These are phyloP conservation scores for Jimgerdemannia flammicorona DNA, from an alignment of 192 early-diverging fungal genomes.

Conservation along the genomic window DNA sequence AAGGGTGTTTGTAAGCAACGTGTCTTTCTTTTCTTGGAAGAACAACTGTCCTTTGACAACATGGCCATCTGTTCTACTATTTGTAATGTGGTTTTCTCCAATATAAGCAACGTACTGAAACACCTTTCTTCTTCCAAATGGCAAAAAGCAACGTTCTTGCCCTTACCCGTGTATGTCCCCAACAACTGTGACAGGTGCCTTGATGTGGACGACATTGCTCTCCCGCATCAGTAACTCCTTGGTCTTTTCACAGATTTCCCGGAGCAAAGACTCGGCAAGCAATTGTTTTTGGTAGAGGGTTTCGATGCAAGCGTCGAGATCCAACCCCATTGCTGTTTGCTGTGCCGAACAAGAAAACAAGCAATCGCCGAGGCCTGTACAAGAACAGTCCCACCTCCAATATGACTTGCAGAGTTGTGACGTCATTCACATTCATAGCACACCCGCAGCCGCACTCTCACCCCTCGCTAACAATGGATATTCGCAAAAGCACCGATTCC, in stretches of 20 bases:
- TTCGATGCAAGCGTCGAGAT: conserved; percentile 80
- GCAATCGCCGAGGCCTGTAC: no score
- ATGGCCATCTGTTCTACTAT: conserved; percentile 9
- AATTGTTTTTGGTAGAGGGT: conserved; percentile 71
- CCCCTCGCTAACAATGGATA: no score
- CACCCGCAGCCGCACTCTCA: no score
- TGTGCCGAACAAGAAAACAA: not conserved
- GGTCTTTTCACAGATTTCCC: conserved; percentile 76
- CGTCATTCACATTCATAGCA: no score
- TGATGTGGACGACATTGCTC: conserved; percentile 80
- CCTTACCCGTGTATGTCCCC: conserved; percentile 86
- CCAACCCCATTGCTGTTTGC: conserved; percentile 45
- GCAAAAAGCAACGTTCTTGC: no score
- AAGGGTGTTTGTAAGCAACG: not conserved
- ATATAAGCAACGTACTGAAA: no score
- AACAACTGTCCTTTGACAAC: not conserved
- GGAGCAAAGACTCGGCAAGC: conserved; percentile 67
- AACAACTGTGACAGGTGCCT: conserved; percentile 87
- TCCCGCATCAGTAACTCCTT: conserved; percentile 79
- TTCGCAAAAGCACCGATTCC: not conserved
- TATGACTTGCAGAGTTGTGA: no score
- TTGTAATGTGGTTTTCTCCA: not conserved
- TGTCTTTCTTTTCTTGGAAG: no score
- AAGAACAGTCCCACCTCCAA: no score
- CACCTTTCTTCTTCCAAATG: no score